Conservation (phyloP, 345 rosid species). For the Euphorbia tirucalli region DNA sequence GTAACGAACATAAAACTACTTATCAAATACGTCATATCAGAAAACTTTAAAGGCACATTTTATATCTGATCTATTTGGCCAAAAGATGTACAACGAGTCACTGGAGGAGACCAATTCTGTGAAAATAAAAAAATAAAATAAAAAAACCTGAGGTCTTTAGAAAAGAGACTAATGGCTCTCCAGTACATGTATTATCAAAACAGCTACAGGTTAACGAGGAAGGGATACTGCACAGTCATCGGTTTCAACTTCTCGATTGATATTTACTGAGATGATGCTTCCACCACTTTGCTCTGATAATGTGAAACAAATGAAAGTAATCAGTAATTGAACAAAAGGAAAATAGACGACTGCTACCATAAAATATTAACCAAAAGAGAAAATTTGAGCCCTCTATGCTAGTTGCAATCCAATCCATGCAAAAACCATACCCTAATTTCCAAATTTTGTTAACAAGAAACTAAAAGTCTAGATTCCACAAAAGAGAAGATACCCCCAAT, state of each 20-base stretch:
- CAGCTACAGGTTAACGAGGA: not conserved
- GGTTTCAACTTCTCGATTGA: not conserved
- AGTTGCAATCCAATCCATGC: too few relatives aligned
- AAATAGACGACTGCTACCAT: not conserved
- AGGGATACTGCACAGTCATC: not conserved
- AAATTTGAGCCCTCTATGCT: not conserved
- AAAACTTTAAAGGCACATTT: not conserved
- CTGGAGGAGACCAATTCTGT: not conserved
- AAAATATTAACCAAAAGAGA: not conserved
- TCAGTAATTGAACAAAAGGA: not conserved
- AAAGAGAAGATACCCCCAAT: not conserved
- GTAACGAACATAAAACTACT: too few relatives aligned
- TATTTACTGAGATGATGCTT: not conserved
- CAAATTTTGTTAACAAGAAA: not conserved
- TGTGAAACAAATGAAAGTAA: conserved; percentile 48
- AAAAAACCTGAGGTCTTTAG: not conserved
- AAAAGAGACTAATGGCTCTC: not conserved
- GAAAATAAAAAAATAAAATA: too few relatives aligned
- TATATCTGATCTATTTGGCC: not conserved
- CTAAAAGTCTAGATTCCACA: too few relatives aligned
- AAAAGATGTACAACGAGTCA: not conserved
- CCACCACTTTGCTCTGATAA: conserved; percentile 60
- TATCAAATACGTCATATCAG: not conserved
- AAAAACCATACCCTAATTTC: not conserved
- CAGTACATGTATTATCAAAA: conserved; percentile 3